Evolutionary conservation across 768 basidiomycete species (phyloP).

Genomic region (Amanita jacksonii): DNA sequence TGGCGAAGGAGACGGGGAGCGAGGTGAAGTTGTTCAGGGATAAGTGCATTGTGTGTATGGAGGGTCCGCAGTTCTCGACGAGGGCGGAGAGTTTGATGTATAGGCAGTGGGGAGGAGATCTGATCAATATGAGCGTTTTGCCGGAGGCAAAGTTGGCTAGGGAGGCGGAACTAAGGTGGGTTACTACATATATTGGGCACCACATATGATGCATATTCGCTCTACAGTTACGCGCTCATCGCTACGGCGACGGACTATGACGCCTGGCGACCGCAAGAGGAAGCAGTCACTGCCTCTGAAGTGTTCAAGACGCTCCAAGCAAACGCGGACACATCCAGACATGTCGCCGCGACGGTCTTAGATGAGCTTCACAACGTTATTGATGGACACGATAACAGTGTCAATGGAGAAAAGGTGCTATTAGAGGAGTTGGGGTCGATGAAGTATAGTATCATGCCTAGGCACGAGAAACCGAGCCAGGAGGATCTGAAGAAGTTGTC

Average conservation of each 20-base stretch:
- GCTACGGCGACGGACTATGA: conserved; percentile 94
- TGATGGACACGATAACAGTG: conserved; percentile 26
- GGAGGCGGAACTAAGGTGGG: conserved; percentile 88
- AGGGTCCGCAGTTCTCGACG: conserved; percentile 97
- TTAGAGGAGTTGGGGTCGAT: conserved; percentile 73
- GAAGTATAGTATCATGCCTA: conserved; percentile 80
- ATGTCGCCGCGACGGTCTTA: conserved; percentile 60
- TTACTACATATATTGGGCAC: conserved; percentile 3
- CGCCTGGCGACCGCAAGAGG: conserved; percentile 78
- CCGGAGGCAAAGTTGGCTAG: conserved; percentile 97
- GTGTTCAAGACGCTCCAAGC: conserved; percentile 81
- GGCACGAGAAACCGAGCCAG: conserved; percentile 37
- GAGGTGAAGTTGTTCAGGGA: conserved; percentile 66
- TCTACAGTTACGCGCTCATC: conserved; percentile 77
- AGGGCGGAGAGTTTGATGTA: conserved; percentile 95
- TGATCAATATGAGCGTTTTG: conserved; percentile 96
- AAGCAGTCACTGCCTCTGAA: conserved; percentile 82
- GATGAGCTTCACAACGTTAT: conserved; percentile 57
- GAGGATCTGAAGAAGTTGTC: conserved; percentile 62
- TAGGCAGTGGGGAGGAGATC: conserved; percentile 81
- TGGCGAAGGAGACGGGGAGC: conserved; percentile 18
- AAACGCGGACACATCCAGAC: conserved; percentile 82
- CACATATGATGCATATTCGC: not conserved
- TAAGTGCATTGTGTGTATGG: conserved; percentile 92
- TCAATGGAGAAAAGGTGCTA: conserved; percentile 31